A percentile compares a stretch with the other conserved stretches of the same genome.
Conservation (phyloP, 306 rosid genomes). For the Acmispon strigosus region DNA sequence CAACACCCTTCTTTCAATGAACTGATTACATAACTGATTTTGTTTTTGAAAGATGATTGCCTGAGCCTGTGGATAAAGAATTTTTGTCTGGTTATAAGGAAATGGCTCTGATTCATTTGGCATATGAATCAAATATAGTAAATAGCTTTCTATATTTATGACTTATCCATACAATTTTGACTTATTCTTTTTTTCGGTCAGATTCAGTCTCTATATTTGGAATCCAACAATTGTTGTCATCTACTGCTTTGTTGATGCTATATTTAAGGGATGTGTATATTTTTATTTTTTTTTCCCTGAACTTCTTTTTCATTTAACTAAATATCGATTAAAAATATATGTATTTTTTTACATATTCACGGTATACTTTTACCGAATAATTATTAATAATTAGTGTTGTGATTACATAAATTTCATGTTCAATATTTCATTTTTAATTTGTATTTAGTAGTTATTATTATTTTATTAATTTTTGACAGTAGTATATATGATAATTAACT, state of each 20-base stretch:
- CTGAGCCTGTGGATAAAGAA: neutral
- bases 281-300: no score
- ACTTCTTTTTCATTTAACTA: no score
- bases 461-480: no score
- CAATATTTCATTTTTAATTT: no score
- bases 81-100: neutral
- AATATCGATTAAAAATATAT: no score
- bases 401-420: no score
- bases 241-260: neutral
- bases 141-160: neutral
- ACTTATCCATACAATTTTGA: slow-evolving; percentile 1
- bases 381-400: no score
- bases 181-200: neutral
- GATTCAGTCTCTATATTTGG: neutral
- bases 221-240: neutral
- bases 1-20: neutral
- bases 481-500: no score
- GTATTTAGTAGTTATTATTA: no score
- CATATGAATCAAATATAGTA: slow-evolving; percentile 20
- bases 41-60: neutral
- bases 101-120: slow-evolving; percentile 5
- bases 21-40: neutral
- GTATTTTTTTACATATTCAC: no score
- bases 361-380: no score
- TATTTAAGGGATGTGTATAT: neutral